Evolutionary conservation across 2,329 filamentous ascomycete species (phyloP), one percentile per base, ranked within the genome.

Genomic region (Pyrenophora seminiperda): DNA sequence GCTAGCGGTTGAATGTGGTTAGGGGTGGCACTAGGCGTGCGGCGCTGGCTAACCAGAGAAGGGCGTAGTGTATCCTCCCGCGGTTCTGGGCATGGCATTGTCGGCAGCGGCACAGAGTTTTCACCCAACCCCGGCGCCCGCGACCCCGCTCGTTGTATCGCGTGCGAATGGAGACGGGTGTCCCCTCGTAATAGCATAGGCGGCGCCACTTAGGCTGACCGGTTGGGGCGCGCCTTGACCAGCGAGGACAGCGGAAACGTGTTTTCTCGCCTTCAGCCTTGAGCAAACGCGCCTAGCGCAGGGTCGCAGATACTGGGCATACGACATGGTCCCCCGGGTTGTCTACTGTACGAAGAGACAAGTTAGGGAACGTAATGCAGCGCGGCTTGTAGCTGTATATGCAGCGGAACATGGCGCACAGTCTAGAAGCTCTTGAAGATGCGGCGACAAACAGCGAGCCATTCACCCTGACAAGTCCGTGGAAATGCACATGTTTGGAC

Each of bases 71-170:
- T 13, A 38, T 20, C 27, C 40, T 52, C 47, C 61, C 61, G 48
- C 50, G 38, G 49, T 42, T 47, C 61, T 63, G 61, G 61, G 61
- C 63, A 61, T 56, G 56, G 61, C 53, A 58, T 57, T 34, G 39
- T 54, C 59, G 58, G 61, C 53, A 58, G 47, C 63, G 62, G 61
- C 50, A 64, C 58, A 68, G 65, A 67, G 58, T 63, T 66, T 65
- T 68, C 59, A 59, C 18, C 37, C 48, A 24, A 46, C 54, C 56
- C 56, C 40, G 38, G 54, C 56, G 33, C 47, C 39, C 42, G n/a
- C 53, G 41, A 60, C 58, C 62, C 63, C 62, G 61, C 63, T 63
- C 48, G 53, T 58, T 58, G 41, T 49, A 43, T 48, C 7, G 46
- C 50, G 42, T 32, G 49, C 58, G 49, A 63, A 61, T 65, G 50